phyloP scores from a whole-genome alignment of 2,329 filamentous ascomycete species.

The Diaporthe ilicicola region DNA sequence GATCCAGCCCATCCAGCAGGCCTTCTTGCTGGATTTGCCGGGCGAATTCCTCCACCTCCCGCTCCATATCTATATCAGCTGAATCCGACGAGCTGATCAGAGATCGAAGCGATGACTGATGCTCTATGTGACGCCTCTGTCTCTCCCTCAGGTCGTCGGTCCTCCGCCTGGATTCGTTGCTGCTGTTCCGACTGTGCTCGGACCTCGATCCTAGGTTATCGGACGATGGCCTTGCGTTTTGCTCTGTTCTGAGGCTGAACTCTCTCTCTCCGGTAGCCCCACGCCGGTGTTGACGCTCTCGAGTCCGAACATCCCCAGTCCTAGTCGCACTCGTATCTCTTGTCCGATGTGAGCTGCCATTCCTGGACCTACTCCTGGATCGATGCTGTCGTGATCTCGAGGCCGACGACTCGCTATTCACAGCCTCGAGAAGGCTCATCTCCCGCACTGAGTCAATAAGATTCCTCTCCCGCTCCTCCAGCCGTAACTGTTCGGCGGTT shows the following conservation, averaged over 20 bases:
- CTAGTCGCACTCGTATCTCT: slow-evolving; percentile 40
- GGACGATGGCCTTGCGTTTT: slow-evolving; percentile 48
- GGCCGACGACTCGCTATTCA: slow-evolving; percentile 52
- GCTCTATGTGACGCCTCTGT: slow-evolving; percentile 73
- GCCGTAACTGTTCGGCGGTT: slow-evolving; percentile 60
- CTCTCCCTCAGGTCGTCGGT: slow-evolving; percentile 48
- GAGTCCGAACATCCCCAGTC: slow-evolving; percentile 43
- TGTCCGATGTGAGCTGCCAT: slow-evolving; percentile 34
- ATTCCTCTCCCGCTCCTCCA: slow-evolving; percentile 73
- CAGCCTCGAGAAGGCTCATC: slow-evolving; percentile 75
- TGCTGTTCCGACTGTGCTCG: slow-evolving; percentile 47
- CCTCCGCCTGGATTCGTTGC: slow-evolving; percentile 56
- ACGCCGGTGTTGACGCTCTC: slow-evolving; percentile 39
- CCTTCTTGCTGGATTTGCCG: slow-evolving; percentile 89
- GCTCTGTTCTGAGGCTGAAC: slow-evolving; percentile 42
- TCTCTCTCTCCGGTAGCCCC: slow-evolving; percentile 43
- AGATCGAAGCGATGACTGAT: slow-evolving; percentile 88
- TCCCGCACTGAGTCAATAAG: slow-evolving; percentile 76
- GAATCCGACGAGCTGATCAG: slow-evolving; percentile 83
- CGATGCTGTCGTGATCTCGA: slow-evolving; percentile 36
- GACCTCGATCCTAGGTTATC: slow-evolving; percentile 45
- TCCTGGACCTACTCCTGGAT: slow-evolving; percentile 36
- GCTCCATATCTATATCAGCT: slow-evolving; percentile 80
- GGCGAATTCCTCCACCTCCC: slow-evolving; percentile 88
- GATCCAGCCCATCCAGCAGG: slow-evolving; percentile 84